Evolutionary conservation across 768 basidiomycete genomes (phyloP), one percentile per base, ranked within the genome.

Genomic region (Xerocomellus chrysenteron): DNA sequence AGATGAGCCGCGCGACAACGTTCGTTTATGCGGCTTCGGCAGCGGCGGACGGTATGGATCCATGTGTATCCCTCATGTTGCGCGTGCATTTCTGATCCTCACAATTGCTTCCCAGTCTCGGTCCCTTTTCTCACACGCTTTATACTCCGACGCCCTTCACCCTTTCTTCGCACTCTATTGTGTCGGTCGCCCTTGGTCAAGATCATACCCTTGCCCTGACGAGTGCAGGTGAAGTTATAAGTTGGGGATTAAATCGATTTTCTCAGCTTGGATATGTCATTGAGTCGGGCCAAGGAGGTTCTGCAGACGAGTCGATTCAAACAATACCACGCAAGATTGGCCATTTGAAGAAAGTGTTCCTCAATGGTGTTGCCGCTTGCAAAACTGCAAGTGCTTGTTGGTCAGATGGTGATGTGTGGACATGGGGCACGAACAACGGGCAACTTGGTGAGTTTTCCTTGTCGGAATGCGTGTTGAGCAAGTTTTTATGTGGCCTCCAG

Each of bases 171-270:
- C 76, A 84, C 39, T 74, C 75, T 0, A 80, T 94, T 32, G 73
- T 78, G 7, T 76, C 84, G 14, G 81, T 98, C 26, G 92, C 94
- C 0, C 77, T 94, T 8, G 95, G 92, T 12, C 96, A 96, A 69
- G 97, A 99, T 65, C 97, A 98, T 68, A 95, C 95, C 0, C 82
- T 98, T 30, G 90, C 85, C 1, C 75, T 98, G 30, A 95, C 94
- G 0, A 82, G 77, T 26, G 68, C 79, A 0, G 94, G 96, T 5
- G 92, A 94, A 65, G 83, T 98, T 4, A 82, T 87, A 39, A 93
- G 87, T 24, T 98, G 94, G 92, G 97, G 93, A 14, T 73, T 92
- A 26, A 95, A 95, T 62, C 82, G 93, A 14, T 96, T 94, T 69
- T 77, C 83, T 5, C 95, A 98, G 66, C 80, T 97, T 5, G 95